Evolutionary conservation across 2,329 filamentous ascomycete genomes (phyloP).

Genomic region (Neodidymelliopsis sp.): DNA sequence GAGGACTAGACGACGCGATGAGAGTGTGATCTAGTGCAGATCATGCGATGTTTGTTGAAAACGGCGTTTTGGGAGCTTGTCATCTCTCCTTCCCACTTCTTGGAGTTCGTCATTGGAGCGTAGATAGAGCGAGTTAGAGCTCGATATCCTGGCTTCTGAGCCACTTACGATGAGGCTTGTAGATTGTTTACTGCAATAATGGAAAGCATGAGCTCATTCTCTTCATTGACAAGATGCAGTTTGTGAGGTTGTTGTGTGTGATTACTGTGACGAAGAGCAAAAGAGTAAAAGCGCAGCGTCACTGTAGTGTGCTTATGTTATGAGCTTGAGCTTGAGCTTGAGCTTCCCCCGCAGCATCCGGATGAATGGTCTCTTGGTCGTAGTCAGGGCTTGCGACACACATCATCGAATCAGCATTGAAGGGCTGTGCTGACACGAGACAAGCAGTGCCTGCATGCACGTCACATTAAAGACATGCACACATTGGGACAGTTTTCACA

Average conservation of each 20-base stretch:
- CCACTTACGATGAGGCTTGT: slow-evolving; percentile 19
- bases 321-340: neutral
- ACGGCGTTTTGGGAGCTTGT: slow-evolving; percentile 30
- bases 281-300: no score
- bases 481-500: neutral
- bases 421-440: neutral
- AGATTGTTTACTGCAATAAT: slow-evolving; percentile 9
- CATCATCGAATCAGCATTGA: slow-evolving; percentile 4
- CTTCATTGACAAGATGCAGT: no score
- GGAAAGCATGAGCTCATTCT: slow-evolving; percentile 1
- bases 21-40: slow-evolving; percentile 30
- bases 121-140: slow-evolving; percentile 19
- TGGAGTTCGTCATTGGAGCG: slow-evolving; percentile 24
- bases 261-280: no score
- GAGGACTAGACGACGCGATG: slow-evolving; percentile 36
- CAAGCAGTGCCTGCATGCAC: no score
- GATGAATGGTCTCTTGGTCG: neutral
- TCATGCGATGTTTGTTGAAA: slow-evolving; percentile 16
- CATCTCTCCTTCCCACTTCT: slow-evolving; percentile 19
- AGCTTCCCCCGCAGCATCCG: slow-evolving; percentile 2
- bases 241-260: no score
- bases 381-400: neutral
- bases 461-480: no score
- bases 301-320: no score
- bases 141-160: slow-evolving; percentile 18